Evolutionary conservation across 2,329 filamentous ascomycete species (phyloP).

Genomic region (Colletotrichum cordylinicola): DNA sequence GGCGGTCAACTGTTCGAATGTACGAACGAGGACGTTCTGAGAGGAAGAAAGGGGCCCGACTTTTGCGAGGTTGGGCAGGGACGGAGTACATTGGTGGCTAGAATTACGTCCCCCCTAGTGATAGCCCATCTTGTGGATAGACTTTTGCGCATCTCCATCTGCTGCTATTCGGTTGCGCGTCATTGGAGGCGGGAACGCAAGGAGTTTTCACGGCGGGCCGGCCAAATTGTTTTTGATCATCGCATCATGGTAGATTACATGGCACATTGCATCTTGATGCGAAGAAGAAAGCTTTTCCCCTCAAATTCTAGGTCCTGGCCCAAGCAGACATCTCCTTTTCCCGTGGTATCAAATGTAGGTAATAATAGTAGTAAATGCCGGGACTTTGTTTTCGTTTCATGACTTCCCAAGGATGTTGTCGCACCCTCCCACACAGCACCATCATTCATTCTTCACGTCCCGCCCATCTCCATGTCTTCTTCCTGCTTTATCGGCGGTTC

Average conservation of each 20-base stretch:
- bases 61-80: neutral
- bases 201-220: neutral
- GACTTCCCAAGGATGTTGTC: neutral
- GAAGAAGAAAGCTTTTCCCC: neutral
- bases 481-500: conserved; percentile 25
- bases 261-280: neutral
- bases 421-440: neutral
- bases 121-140: neutral
- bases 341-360: neutral
- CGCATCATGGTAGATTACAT: neutral
- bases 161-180: neutral
- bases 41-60: neutral
- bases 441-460: neutral
- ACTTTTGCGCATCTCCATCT: neutral
- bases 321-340: neutral
- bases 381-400: too few relatives aligned
- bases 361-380: neutral
- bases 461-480: conserved; percentile 19
- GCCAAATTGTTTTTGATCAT: neutral
- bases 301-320: neutral
- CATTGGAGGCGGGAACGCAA: neutral
- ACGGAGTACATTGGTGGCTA: neutral
- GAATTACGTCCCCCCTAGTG: neutral
- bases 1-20: neutral
- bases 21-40: neutral